Evolutionary conservation across 2,329 filamentous ascomycete species (phyloP), one percentile per base, ranked within the genome.

Genomic region (Dendryphion nanum): DNA sequence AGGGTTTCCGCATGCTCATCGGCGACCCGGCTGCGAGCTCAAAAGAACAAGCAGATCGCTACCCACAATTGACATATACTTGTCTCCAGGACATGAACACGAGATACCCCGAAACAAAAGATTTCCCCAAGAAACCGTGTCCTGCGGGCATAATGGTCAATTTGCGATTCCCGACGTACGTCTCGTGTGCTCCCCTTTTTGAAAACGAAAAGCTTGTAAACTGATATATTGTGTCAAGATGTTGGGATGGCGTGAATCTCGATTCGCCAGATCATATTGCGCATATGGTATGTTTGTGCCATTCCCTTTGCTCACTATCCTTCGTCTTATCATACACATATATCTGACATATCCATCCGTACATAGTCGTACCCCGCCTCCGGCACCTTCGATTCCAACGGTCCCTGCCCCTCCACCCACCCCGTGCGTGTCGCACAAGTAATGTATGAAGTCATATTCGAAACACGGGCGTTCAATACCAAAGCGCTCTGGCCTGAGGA

Each of bases 361-460:
- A n/a, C n/a, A n/a, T n/a, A n/a, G n/a, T n/a, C 15, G 16, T 20
- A 18, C 18, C 18, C 54, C 0, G 35, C 32, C 4, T 43, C 30
- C 14, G 54, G 54, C 14, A 56, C 49, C n/a, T 58, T 58, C 29
- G 54, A 58, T 28, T 44, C 32, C n/a, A 45, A 56, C 39, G 75
- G 74, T 43, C 75, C 75, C 52, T 80, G 77, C 49, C 76, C 76
- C 0, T 15, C 53, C 1, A 61, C 46, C 2, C 69, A 80, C 51
- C 78, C 77, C 1, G 48, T 53, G 1, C 48, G 49, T 18, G 40
- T 53, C 18, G 45, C 53, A 7, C 55, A 59, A 26, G 24, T 57
- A 14, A 47, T 59, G 44, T 56, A 54, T 35, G 55, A 59, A 37
- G 50, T 53, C 16, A 55, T 59, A 33, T 59, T 53, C 32, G 53